A percentile compares a stretch with the other conserved stretches of the same genome.
Conservation (phyloP, 495 filamentous ascomycete species). For the Tetracladium setigerum region DNA sequence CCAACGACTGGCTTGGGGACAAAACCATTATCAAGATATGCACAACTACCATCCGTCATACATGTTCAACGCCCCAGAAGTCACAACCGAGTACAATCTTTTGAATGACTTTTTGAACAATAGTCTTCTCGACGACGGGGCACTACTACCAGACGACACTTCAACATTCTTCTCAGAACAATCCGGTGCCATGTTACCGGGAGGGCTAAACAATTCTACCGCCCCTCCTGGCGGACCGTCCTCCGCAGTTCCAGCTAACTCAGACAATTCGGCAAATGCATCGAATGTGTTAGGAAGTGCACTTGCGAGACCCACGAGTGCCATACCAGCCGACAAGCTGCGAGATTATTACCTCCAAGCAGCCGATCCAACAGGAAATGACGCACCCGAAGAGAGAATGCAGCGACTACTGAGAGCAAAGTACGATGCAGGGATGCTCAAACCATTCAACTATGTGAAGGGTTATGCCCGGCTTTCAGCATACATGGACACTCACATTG, state of each 20-base stretch:
- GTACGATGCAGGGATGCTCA: constrained; percentile 86
- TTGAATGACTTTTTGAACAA: constrained; percentile 93
- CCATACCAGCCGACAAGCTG: constrained; percentile 67
- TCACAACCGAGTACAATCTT: constrained; percentile 91
- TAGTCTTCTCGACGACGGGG: constrained; percentile 74
- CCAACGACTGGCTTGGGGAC: constrained; percentile 44
- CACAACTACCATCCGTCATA: constrained; percentile 89
- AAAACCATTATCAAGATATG: constrained; percentile 87
- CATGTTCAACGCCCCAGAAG: constrained; percentile 91
- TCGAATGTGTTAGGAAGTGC: constrained; percentile 37
- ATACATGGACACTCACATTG: constrained; percentile 86
- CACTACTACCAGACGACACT: constrained; percentile 54
- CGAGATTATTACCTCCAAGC: constrained; percentile 96
- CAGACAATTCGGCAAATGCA: background rate
- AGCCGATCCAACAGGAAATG: constrained; percentile 87
- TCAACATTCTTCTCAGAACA: constrained; percentile 24
- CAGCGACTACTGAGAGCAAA: constrained; percentile 91
- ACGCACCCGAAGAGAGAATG: constrained; percentile 90
- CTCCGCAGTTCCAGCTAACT: background rate
- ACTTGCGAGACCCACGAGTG: constrained; percentile 51
- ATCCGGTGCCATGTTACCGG: constrained; percentile 17
- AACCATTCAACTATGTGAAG: constrained; percentile 97
- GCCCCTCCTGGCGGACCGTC: constrained; percentile 7
- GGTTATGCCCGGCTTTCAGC: constrained; percentile 81
- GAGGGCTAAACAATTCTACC: constrained; percentile 19